Percentiles rank a stretch among this genome's conserved stretches.
Evolutionary conservation across 192 early-diverging fungal species (phyloP).

Genomic region (Entomortierella parvispora): DNA sequence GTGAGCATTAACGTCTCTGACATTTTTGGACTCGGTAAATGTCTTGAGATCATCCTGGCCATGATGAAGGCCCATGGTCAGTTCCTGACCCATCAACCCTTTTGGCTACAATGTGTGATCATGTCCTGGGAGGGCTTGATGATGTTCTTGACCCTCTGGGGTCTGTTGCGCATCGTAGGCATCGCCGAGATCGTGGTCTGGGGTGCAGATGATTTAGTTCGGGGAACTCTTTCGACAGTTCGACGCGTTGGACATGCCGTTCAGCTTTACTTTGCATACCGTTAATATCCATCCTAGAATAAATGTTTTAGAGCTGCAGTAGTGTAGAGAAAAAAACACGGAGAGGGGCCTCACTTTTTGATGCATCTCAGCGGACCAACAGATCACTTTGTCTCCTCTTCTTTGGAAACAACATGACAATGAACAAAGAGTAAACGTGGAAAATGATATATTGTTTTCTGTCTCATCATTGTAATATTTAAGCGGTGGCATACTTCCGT

Average conservation of each 20-base stretch:
- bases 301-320: too few relatives aligned
- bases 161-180: slow-evolving; percentile 30
- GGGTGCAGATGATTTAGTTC: slow-evolving; percentile 47
- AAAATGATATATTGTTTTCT: too few relatives aligned
- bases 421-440: too few relatives aligned
- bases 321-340: too few relatives aligned
- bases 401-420: too few relatives aligned
- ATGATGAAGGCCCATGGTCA: slow-evolving; percentile 37
- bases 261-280: slow-evolving; percentile 9
- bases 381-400: background rate
- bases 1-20: slow-evolving; percentile 32
- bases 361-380: too few relatives aligned
- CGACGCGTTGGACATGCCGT: slow-evolving; percentile 8
- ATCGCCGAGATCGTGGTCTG: slow-evolving; percentile 49
- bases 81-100: slow-evolving; percentile 36
- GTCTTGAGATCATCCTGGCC: slow-evolving; percentile 28
- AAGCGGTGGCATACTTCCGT: slow-evolving; percentile 52
- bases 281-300: background rate
- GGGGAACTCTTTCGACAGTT: slow-evolving; percentile 28
- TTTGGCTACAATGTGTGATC: slow-evolving; percentile 33
- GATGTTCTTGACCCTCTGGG: slow-evolving; percentile 36
- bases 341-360: too few relatives aligned
- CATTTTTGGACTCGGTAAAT: slow-evolving; percentile 36
- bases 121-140: slow-evolving; percentile 33
- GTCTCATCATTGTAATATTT: background rate